Evolutionary conservation across 2,329 filamentous ascomycete species (phyloP).

Genomic region (Domatiomyces catenatus): DNA sequence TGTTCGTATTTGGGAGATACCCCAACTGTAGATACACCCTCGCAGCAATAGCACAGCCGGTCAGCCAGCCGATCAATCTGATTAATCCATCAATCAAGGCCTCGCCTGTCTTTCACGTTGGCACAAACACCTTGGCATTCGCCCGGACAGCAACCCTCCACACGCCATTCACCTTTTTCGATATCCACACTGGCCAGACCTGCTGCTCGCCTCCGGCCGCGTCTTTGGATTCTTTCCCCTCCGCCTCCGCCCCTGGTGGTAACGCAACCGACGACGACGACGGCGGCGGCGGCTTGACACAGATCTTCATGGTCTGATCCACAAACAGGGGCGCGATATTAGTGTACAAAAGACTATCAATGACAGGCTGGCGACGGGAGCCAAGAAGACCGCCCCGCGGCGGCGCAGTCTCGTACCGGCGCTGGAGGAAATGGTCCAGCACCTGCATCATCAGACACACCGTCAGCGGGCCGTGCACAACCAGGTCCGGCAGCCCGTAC

Average conservation of each 20-base stretch:
- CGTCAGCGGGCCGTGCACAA: slow-evolving; percentile 78
- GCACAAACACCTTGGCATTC: not conserved
- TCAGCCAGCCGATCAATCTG: not conserved
- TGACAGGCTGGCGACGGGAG: not conserved
- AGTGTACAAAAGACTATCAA: not conserved
- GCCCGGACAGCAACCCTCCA: not conserved
- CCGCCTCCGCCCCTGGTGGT: no score
- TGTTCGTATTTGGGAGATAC: slow-evolving; percentile 60
- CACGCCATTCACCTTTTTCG: not conserved
- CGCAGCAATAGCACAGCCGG: no score
- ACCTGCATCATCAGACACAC: slow-evolving; percentile 61
- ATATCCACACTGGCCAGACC: not conserved
- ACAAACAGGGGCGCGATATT: not conserved
- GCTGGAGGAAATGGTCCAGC: slow-evolving; percentile 41
- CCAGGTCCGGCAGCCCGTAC: slow-evolving; percentile 58
- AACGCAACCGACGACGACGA: no score
- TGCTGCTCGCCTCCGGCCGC: not conserved
- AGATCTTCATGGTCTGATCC: not conserved
- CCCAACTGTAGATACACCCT: slow-evolving; percentile 6
- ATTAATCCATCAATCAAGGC: no score
- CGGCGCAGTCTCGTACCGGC: slow-evolving; percentile 5
- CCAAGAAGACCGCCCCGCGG: no score
- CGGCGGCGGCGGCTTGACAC: not conserved
- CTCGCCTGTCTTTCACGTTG: not conserved
- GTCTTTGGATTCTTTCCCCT: not conserved